A percentile compares a stretch with the other conserved stretches of the same genome.
phyloP scores from a whole-genome alignment of 306 rosid genomes.

The Rosa chinensis region DNA sequence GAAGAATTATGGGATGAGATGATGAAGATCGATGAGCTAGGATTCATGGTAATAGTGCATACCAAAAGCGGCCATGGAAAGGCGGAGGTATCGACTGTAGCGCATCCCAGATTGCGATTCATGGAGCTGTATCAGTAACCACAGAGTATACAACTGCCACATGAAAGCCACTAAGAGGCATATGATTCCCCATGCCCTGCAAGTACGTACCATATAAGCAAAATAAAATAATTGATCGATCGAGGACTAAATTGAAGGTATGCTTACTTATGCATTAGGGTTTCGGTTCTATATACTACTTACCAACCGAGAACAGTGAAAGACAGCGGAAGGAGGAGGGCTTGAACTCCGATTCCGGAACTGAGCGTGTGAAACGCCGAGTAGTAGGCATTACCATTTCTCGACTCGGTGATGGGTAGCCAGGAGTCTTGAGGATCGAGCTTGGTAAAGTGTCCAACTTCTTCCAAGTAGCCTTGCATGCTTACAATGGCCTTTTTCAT shows the following conservation, averaged over 20 bases:
- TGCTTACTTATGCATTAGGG: not conserved
- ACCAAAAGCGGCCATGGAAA: conserved; percentile 75
- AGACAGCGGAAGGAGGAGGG: conserved; percentile 70
- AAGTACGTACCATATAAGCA: not conserved
- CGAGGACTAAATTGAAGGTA: not conserved
- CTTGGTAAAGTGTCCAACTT: conserved; percentile 62
- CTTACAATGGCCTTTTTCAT: conserved; percentile 56
- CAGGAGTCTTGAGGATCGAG: conserved; percentile 70
- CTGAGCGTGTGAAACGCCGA: conserved; percentile 65
- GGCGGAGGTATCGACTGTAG: conserved; percentile 73
- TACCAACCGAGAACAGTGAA: conserved; percentile 65
- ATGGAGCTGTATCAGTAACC: conserved; percentile 73
- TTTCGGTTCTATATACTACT: not conserved
- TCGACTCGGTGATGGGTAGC: conserved; percentile 80
- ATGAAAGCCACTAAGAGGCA: conserved; percentile 46
- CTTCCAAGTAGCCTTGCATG: conserved; percentile 53
- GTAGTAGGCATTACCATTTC: conserved; percentile 61
- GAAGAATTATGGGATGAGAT: not conserved
- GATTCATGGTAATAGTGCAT: not conserved
- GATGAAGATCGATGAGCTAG: not conserved
- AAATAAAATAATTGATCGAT: not conserved
- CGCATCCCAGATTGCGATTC: conserved; percentile 62
- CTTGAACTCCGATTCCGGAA: conserved; percentile 70
- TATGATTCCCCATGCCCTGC: conserved; percentile 66
- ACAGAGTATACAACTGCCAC: conserved; percentile 76